These are phyloP conservation scores for Backusella tuberculispora DNA, from an alignment of 192 early-diverging fungal genomes.

Conservation along the genomic window DNA sequence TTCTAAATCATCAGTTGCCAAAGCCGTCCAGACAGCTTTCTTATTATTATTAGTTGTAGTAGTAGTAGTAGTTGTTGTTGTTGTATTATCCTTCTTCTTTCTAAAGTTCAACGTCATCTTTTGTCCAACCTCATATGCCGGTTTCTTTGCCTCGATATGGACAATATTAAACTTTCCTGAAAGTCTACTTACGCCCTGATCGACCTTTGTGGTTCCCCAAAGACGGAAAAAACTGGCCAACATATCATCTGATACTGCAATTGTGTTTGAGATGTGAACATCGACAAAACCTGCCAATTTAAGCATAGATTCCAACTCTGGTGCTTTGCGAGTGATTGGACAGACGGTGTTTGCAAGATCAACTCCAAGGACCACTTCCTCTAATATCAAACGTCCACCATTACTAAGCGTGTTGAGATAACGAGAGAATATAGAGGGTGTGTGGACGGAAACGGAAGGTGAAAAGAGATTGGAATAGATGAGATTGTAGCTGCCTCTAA, in stretches of 20 bases:
- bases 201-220: conserved; percentile 59
- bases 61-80: conserved; percentile 29
- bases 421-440: conserved; percentile 58
- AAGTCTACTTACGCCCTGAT: conserved; percentile 46
- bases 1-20: conserved; percentile 82
- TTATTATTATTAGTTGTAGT: conserved; percentile 4
- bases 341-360: conserved; percentile 42
- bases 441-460: conserved; percentile 67
- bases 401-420: conserved; percentile 69
- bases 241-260: conserved; percentile 49
- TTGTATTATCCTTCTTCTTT: conserved; percentile 56
- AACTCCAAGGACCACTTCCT: conserved; percentile 69
- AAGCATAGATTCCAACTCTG: conserved; percentile 68
- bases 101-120: conserved; percentile 81
- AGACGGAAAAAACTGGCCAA: conserved; percentile 52
- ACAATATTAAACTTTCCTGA: conserved; percentile 53
- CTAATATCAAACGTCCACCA: conserved; percentile 65
- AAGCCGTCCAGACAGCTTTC: conserved; percentile 56
- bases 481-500: conserved; percentile 60
- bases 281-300: conserved; percentile 89
- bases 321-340: conserved; percentile 60
- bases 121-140: conserved; percentile 85
- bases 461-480: conserved; percentile 60
- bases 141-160: conserved; percentile 69
- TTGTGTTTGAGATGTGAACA: conserved; percentile 41